phyloP scores from a whole-genome alignment of 2,329 filamentous ascomycete species.

The Gaeumannomyces sp. region DNA sequence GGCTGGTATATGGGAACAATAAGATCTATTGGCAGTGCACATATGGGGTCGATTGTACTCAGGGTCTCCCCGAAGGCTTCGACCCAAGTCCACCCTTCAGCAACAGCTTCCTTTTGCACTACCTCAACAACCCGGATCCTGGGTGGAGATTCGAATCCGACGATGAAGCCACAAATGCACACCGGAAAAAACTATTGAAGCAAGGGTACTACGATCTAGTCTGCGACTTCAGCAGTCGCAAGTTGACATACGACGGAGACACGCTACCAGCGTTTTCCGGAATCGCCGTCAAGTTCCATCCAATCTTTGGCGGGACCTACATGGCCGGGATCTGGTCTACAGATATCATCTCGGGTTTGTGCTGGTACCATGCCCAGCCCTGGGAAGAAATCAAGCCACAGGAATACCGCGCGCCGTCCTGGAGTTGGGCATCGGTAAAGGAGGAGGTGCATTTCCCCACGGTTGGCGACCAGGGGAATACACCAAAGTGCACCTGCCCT shows the following conservation, averaged over 20 bases:
- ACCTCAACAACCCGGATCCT: neutral
- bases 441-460: no score
- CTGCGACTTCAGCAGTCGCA: neutral
- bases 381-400: no score
- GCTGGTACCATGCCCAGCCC: no score
- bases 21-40: constrained; percentile 4
- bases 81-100: neutral
- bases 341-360: no score
- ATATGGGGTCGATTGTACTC: neutral
- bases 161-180: neutral
- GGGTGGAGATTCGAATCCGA: no score
- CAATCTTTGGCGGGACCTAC: neutral
- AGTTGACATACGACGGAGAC: neutral
- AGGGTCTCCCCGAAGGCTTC: neutral
- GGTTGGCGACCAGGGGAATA: no score
- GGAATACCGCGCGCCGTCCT: no score
- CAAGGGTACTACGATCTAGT: neutral
- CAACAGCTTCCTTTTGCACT: neutral
- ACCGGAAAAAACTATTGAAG: neutral
- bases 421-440: no score
- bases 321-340: constrained; percentile 6
- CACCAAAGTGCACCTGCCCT: no score
- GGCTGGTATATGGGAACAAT: constrained; percentile 2
- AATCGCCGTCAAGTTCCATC: neutral
- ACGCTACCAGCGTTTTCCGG: constrained; percentile 2